phyloP scores from a whole-genome alignment of 306 rosid genomes.

The barrel medic (Medicago truncatula) region MtrunA17r5.0-ANR NC_053045.1:38933501-38934000 shows the following conservation, averaged over 20 bases:
- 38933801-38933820: not conserved
- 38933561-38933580: slow-evolving; percentile 51
- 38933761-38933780: slow-evolving; percentile 3
- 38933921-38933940: too few species aligned
- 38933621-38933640: not conserved
- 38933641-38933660: slow-evolving; percentile 8
- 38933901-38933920: not conserved
- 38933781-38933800: not conserved
- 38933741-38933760: slow-evolving; percentile 18
- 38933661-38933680: slow-evolving; percentile 8
- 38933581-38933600: slow-evolving; percentile 1
- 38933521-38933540: slow-evolving; percentile 91
- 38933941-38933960: not conserved
- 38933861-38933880: too few species aligned
- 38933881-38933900: not conserved
- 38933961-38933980: not conserved
- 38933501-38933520: slow-evolving; percentile 88
- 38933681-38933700: slow-evolving; percentile 19
- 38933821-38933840: not conserved
- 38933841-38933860: not conserved
- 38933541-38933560: slow-evolving; percentile 70
- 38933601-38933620: not conserved
- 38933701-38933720: slow-evolving; percentile 5
- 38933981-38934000: not conserved
- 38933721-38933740: not conserved